These are phyloP conservation scores for Pseudodiploospora longispora DNA, from an alignment of 2,329 filamentous ascomycete genomes.

Conservation along the genomic window DNA sequence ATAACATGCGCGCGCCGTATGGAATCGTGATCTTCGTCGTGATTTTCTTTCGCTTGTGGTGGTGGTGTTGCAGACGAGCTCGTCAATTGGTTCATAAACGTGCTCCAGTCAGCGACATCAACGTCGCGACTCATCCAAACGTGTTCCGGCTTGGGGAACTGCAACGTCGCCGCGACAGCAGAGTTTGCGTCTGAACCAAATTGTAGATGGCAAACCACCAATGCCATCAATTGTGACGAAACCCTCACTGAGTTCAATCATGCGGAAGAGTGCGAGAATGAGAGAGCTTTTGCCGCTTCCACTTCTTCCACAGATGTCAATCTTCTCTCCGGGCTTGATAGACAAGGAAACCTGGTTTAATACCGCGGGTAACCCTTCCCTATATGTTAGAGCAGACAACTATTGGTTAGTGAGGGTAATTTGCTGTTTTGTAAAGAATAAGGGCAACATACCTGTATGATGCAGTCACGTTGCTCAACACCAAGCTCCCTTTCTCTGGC, in stretches of 20 bases:
- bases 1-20: too few species aligned
- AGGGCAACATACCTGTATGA: slow-evolving; percentile 17
- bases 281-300: slow-evolving; percentile 36
- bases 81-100: too few species aligned
- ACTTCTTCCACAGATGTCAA: slow-evolving; percentile 29
- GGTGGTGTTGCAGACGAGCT: too few species aligned
- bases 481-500: slow-evolving; percentile 23
- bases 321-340: slow-evolving; percentile 23
- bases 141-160: too few species aligned
- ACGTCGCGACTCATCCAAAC: too few species aligned
- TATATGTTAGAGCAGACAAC: neutral
- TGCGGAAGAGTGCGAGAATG: slow-evolving; percentile 30
- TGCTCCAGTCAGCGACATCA: too few species aligned
- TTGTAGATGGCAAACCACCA: too few species aligned
- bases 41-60: too few species aligned
- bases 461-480: slow-evolving; percentile 24
- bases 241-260: slow-evolving; percentile 28
- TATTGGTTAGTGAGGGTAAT: neutral
- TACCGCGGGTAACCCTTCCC: neutral
- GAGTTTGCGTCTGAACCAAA: too few species aligned
- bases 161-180: too few species aligned
- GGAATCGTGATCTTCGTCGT: too few species aligned
- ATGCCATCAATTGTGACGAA: slow-evolving; percentile 39
- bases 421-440: neutral
- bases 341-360: slow-evolving; percentile 10